Conservation (phyloP, 2,329 filamentous ascomycete species). For the Hysterium pulicare region DNA sequence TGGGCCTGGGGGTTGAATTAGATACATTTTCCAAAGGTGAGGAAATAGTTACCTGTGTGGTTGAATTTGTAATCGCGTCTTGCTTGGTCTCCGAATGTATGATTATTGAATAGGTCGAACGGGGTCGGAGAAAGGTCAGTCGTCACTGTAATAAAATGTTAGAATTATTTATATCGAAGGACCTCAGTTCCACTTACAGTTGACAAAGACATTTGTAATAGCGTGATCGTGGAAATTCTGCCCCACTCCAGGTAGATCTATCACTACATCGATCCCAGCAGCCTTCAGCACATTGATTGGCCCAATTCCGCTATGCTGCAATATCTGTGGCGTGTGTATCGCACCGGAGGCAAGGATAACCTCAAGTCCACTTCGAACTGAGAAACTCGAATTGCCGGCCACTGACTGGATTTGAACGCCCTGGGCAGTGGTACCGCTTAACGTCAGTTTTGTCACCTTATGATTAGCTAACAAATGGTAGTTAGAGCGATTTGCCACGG, state of each 20-base stretch:
- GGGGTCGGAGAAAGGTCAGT: neutral
- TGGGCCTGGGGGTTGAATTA: too few species aligned
- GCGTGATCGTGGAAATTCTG: constrained; percentile 33
- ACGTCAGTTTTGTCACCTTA: neutral
- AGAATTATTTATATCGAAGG: too few species aligned
- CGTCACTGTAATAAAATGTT: neutral
- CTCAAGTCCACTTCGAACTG: constrained; percentile 4
- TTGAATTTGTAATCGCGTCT: neutral
- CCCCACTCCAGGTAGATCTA: constrained; percentile 25
- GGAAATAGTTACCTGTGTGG: too few species aligned
- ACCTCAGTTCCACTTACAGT: constrained; percentile 1
- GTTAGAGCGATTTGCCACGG: neutral
- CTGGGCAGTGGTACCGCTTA: neutral
- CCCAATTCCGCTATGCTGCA: constrained; percentile 18
- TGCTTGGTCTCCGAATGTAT: neutral
- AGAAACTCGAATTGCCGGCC: neutral
- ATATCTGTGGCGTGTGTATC: constrained; percentile 14
- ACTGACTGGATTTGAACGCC: neutral
- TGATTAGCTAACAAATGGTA: constrained; percentile 8
- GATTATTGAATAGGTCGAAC: neutral
- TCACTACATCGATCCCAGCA: constrained; percentile 17
- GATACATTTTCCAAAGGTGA: too few species aligned
- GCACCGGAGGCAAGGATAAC: constrained; percentile 17
- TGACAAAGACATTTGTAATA: neutral
- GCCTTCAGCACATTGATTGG: constrained; percentile 13